A percentile compares a stretch with the other conserved stretches of the same genome.
Evolutionary conservation across 257 asterid species (phyloP).

Genomic region (Nicotiana undulata): DNA sequence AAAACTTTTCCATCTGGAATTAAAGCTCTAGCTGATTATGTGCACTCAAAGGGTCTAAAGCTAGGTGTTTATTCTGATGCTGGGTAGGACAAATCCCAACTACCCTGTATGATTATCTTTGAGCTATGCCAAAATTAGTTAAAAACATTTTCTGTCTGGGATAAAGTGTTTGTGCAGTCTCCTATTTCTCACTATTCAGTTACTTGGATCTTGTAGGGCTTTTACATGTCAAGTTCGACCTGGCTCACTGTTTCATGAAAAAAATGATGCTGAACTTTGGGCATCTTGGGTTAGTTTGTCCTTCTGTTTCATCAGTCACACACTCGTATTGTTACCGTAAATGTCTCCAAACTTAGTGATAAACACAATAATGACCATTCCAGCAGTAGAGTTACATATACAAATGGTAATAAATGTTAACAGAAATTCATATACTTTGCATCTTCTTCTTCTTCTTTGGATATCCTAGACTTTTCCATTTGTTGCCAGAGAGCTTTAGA

Average conservation of each 20-base stretch:
- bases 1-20: slow-evolving; percentile 82
- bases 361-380: not conserved
- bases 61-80: slow-evolving; percentile 98
- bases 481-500: not conserved
- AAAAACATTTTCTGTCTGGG: not conserved
- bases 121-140: not conserved
- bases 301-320: not conserved
- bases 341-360: not conserved
- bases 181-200: slow-evolving; percentile 14
- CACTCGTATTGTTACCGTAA: not conserved
- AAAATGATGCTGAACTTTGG: slow-evolving; percentile 69
- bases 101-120: slow-evolving; percentile 11
- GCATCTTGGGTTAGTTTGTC: slow-evolving; percentile 85
- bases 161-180: not conserved
- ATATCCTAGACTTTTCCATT: not conserved
- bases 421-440: not conserved
- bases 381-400: not conserved
- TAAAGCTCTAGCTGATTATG: slow-evolving; percentile 81
- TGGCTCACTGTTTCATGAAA: slow-evolving; percentile 83
- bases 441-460: not conserved
- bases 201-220: slow-evolving; percentile 35
- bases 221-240: slow-evolving; percentile 89
- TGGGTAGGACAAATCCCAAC: slow-evolving; percentile 50
- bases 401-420: not conserved
- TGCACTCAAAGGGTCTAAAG: slow-evolving; percentile 85